Base-by-base conservation (phyloP, 2,329 filamentous ascomycete species). In the Geosmithia putterillii region DNA sequence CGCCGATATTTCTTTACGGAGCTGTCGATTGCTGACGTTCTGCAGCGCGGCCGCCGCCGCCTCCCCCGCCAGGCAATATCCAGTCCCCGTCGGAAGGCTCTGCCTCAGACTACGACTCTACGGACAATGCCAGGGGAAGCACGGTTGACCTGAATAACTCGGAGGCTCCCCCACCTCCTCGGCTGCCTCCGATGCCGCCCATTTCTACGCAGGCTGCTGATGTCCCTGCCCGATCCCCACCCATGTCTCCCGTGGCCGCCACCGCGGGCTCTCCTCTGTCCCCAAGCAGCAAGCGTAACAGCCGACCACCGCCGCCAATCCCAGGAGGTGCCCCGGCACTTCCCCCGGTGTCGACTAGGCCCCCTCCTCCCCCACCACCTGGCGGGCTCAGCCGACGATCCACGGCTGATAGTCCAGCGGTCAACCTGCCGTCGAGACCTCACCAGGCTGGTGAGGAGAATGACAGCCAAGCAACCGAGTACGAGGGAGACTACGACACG, bases 401-500 rank as follows among this genome's bases (percentile, higher is more conserved):
- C 7, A 82, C 80, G 2, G 64, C 67, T 40, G 76, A 82, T 50
- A 70, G 67, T 43, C 23, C 35, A 25, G 52, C 64, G 10, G 63
- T 69, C 2, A 52, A 64, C 10, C 63, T 68, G 12, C 64, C 72
- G 20, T 51, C 63, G 44, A 56, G 70, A 47, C 62, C 62, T 10
- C 51, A 55, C 9, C 60, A 65, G 45, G 67, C 66, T 47, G 73
- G 65, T 20, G 81, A 83, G 25, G 79, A 79, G 25, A 81, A 82
- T 14, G 81, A 79, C 21, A 86, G 84, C 46, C 88, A 94, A 54
- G 74, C 87, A 28, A 94, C 87, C 0, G 90, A 95, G 56, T 96
- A 96, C 56, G 92, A 98, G 57, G 92, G 90, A 7, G 92, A 96
- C 57, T 96, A 96, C 58, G 92, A 96, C 53, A 96, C 92, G 7